Conservation (phyloP, 169 alveolate genomes). For the Besnoitia besnoiti region DNA sequence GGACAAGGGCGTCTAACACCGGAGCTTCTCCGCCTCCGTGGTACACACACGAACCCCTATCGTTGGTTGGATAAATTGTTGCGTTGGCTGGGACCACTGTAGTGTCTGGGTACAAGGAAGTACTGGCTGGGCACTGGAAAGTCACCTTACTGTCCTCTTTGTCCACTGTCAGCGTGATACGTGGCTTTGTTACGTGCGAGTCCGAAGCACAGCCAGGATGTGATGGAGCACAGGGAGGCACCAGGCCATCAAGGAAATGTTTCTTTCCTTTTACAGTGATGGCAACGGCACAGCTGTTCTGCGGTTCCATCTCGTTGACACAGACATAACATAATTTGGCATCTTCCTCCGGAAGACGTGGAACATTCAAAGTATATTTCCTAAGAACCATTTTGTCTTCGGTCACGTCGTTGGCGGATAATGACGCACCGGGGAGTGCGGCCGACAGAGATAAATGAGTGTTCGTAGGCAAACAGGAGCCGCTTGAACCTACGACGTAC, state of each 20-base stretch:
- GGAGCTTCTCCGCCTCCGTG: not conserved
- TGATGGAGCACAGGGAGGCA: not conserved
- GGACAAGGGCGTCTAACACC: not conserved
- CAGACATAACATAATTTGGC: not conserved
- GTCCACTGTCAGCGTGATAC: not conserved
- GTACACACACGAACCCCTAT: not conserved
- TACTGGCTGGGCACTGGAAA: not conserved
- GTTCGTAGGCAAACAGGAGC: not conserved
- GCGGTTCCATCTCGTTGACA: not conserved
- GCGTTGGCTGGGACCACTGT: slow-evolving; percentile 9
- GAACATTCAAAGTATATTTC: not conserved
- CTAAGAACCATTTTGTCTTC: not conserved
- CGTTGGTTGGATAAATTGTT: not conserved
- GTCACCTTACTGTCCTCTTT: not conserved
- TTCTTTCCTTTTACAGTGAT: not conserved
- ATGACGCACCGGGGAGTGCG: not conserved
- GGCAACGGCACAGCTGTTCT: not conserved
- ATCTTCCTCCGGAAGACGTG: not conserved
- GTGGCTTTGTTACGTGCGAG: not conserved
- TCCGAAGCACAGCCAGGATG: not conserved
- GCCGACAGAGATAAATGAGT: not conserved
- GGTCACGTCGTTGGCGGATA: not conserved
- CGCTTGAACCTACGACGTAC: not conserved
- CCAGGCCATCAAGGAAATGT: not conserved
- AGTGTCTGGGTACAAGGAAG: not conserved